Evolutionary conservation across 768 basidiomycete genomes (phyloP).

Genomic region (Lentinula boryana): DNA sequence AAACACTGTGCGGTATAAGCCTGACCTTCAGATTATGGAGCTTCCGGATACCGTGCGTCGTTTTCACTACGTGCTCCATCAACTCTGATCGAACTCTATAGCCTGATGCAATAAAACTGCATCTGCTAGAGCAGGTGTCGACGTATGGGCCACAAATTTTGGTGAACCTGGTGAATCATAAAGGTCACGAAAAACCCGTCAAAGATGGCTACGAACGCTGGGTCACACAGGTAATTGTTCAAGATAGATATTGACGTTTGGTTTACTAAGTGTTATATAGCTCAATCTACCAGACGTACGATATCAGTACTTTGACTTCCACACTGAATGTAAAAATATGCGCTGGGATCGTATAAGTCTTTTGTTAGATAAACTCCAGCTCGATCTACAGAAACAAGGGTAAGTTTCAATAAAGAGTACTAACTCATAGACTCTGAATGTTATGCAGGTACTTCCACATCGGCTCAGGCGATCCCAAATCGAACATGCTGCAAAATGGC

Average conservation of each 20-base stretch:
- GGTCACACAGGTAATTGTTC: constrained; percentile 47
- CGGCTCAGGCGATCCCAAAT: constrained; percentile 38
- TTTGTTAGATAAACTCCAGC: constrained; percentile 69
- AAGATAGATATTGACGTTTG: constrained; percentile 5
- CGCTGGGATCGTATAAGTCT: constrained; percentile 89
- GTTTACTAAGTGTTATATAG: constrained; percentile 26
- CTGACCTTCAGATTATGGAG: constrained; percentile 96
- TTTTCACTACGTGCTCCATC: neutral
- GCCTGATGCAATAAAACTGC: constrained; percentile 65
- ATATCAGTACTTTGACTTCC: constrained; percentile 98
- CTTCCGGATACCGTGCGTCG: constrained; percentile 70
- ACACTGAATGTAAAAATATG: constrained; percentile 90
- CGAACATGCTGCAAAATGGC: constrained; percentile 62
- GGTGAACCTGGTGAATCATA: constrained; percentile 91
- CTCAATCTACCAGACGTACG: constrained; percentile 60
- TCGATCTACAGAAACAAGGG: constrained; percentile 68
- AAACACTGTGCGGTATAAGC: constrained; percentile 92
- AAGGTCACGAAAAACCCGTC: constrained; percentile 87
- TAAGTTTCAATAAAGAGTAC: constrained; percentile 22
- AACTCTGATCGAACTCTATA: constrained; percentile 20
- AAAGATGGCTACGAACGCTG: constrained; percentile 92
- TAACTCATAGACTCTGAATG: neutral
- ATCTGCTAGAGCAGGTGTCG: constrained; percentile 67
- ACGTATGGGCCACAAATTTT: constrained; percentile 75
- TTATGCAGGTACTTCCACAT: constrained; percentile 70